Percentiles rank a stretch among this genome's conserved stretches.
Evolutionary conservation across 495 filamentous ascomycete species (phyloP).

Genomic region (Trichoderma virens): DNA sequence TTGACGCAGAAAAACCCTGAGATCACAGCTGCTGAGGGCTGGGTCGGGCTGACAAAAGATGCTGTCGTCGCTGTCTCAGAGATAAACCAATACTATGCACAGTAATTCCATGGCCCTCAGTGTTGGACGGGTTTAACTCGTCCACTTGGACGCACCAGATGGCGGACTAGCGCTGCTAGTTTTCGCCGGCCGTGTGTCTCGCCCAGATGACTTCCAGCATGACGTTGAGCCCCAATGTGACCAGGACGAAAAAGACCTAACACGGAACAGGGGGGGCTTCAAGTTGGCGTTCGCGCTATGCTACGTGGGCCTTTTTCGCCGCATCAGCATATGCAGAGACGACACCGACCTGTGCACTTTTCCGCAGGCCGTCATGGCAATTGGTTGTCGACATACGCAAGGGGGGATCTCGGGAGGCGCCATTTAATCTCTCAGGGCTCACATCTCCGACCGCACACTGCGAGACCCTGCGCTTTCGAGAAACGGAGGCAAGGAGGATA

Average conservation of each 20-base stretch:
- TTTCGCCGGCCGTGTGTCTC: neutral
- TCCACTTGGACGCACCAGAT: neutral
- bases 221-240: conserved; percentile 9
- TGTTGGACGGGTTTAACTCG: neutral
- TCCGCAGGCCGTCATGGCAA: neutral
- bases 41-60: too few relatives aligned
- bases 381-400: neutral
- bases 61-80: neutral
- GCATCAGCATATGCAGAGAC: neutral
- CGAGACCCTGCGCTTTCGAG: neutral
- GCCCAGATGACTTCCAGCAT: conserved; percentile 5
- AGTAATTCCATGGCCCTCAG: neutral
- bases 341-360: neutral
- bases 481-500: neutral
- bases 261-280: neutral
- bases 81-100: neutral
- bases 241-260: neutral
- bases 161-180: neutral
- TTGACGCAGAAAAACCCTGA: neutral
- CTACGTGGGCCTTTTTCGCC: conserved; percentile 3
- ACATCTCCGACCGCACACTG: neutral
- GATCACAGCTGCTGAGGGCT: neutral
- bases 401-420: neutral
- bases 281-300: neutral
- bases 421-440: neutral